Evolutionary conservation across 2,329 filamentous ascomycete genomes (phyloP).

Genomic region (Scedosporium minutisporum): DNA sequence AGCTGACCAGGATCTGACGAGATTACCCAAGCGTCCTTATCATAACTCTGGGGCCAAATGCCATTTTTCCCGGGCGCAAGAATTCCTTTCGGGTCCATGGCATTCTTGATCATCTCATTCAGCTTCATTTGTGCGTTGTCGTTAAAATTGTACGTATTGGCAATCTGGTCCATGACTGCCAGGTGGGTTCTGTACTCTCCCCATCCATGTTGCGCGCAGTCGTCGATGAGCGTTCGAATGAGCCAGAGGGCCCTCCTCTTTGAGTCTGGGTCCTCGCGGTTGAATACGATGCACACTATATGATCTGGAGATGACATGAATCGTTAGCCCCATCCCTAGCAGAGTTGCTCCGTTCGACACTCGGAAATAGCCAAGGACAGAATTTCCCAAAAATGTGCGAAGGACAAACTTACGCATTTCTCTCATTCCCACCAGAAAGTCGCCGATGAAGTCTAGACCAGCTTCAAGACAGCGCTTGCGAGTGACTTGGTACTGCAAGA

Average conservation of each 20-base stretch:
- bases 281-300: constrained; percentile 44
- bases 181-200: constrained; percentile 38
- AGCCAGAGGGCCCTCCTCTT: constrained; percentile 22
- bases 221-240: constrained; percentile 24
- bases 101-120: constrained; percentile 33
- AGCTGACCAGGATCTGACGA: too few species aligned
- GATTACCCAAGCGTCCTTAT: background rate
- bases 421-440: constrained; percentile 19
- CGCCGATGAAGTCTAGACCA: constrained; percentile 21
- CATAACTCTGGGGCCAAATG: constrained; percentile 21
- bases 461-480: constrained; percentile 15
- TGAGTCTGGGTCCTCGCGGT: constrained; percentile 28
- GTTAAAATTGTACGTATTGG: constrained; percentile 34
- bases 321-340: too few species aligned
- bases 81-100: constrained; percentile 30
- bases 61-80: constrained; percentile 25
- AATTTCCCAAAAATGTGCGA: too few species aligned
- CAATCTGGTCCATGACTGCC: constrained; percentile 36
- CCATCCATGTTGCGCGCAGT: constrained; percentile 30
- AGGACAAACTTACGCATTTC: constrained; percentile 7
- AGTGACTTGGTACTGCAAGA: constrained; percentile 22
- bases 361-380: too few species aligned
- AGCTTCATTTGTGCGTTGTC: constrained; percentile 29
- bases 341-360: too few species aligned
- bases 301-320: constrained; percentile 21